Evolutionary conservation across 192 early-diverging fungal species (phyloP), one percentile per base, ranked within the genome.

Genomic region (Lunasporangiospora selenospora): DNA sequence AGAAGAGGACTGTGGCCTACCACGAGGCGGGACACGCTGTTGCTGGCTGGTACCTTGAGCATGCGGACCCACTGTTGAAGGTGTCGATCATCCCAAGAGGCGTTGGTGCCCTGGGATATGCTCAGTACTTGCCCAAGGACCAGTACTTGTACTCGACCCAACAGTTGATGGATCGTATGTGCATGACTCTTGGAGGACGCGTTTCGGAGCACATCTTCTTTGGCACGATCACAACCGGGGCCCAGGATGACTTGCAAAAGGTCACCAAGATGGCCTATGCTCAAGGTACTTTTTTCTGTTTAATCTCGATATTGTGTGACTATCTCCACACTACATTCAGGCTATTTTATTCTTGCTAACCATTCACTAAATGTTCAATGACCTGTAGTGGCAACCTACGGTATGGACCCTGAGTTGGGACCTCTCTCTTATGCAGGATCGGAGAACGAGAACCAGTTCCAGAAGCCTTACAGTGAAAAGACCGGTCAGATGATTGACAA

Each of bases 21-120:
- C 98, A 99, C 79, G 98, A 99, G 83, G 98, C 98, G 16, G 98
- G 98, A 1, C 98, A 99, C 71, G 98, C 98, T 29, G 94, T 99
- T 53, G 93, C 90, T 13, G 98, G 98, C 30, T 99, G 98, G 98
- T 99, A 93, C 70, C 82, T 99, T 53, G 85, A 96, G 59, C 89
- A 96, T 60, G 95, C 98, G 0, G 92, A 97, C 79, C 98, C 98
- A 18, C 79, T 99, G 44, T 82, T 99, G 42, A 98, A 98, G 82
- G 98, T 99, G 6, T 95, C 94, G 47, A 98, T 99, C 66, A 99
- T 99, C 69, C 98, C 98, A 32, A 90, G 98, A 61, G 96, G 98
- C 30, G 80, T 87, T 18, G 96, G 88, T 19, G 98, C 98, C 13
- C 87, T 99, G 15, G 98, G 98, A 15, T 99, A 99, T 83, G 98